These are phyloP conservation scores for Geotrichum ghanense DNA, from an alignment of 805 yeast species.

Conservation along the genomic window DNA sequence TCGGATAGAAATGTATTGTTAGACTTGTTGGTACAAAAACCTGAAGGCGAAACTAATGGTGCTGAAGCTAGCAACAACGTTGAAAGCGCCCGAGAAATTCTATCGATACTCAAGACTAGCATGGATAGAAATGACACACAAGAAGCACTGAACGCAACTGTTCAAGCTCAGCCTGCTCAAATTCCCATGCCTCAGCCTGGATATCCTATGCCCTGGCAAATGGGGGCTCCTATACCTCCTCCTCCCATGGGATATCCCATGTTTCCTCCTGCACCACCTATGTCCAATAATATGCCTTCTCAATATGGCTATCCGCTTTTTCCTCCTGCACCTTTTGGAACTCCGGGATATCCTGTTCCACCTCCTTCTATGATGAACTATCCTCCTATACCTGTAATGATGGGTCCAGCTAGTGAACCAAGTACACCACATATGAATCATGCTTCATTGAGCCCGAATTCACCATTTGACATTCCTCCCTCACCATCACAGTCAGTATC, in stretches of 20 bases:
- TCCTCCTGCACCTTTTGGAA: not conserved
- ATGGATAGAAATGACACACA: not conserved
- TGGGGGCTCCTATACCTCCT: slow-evolving; percentile 1
- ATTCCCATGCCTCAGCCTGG: not conserved
- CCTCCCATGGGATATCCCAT: not conserved
- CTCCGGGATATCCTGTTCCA: not conserved
- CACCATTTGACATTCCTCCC: too few relatives aligned
- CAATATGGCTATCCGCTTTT: not conserved
- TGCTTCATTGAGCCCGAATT: not conserved
- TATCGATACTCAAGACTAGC: slow-evolving; percentile 16
- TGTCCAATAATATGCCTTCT: not conserved
- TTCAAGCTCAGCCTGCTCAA: not conserved
- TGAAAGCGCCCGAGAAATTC: slow-evolving; percentile 22
- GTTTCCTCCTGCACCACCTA: not conserved
- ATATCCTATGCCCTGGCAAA: not conserved
- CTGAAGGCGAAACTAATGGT: not conserved
- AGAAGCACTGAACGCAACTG: not conserved
- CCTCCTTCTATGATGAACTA: not conserved
- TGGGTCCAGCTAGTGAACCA: not conserved
- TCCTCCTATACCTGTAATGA: not conserved
- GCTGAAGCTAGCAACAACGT: slow-evolving; percentile 6
- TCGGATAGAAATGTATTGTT: slow-evolving; percentile 18
- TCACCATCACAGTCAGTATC: too few relatives aligned
- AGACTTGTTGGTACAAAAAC: slow-evolving; percentile 17
- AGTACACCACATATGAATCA: not conserved